Conservation (phyloP, 2,329 filamentous ascomycete species). For the Arachnomyces sp. region DNA sequence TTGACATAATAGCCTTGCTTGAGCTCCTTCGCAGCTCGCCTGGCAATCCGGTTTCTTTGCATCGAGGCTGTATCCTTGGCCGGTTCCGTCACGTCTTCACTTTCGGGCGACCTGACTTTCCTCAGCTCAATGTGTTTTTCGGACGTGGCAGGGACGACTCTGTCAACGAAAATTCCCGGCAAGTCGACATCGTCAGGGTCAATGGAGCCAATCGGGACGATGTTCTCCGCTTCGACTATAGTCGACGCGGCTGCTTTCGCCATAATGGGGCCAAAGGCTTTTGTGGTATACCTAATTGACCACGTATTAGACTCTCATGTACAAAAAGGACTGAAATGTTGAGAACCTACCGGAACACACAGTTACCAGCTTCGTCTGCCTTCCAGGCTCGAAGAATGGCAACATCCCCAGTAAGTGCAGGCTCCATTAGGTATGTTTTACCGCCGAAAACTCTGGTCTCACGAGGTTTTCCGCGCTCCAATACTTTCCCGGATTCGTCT, state of each 20-base stretch:
- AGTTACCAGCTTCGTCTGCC: slow-evolving; percentile 69
- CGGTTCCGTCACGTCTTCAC: slow-evolving; percentile 31
- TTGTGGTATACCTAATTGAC: slow-evolving; percentile 54
- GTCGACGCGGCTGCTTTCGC: slow-evolving; percentile 71
- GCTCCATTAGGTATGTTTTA: slow-evolving; percentile 68
- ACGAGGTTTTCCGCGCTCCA: slow-evolving; percentile 57
- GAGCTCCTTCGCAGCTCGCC: slow-evolving; percentile 70
- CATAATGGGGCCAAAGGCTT: slow-evolving; percentile 68
- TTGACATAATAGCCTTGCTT: no score
- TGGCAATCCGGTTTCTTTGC: slow-evolving; percentile 57
- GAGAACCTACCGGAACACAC: slow-evolving; percentile 58
- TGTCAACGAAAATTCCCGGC: slow-evolving; percentile 74
- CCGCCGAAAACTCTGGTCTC: slow-evolving; percentile 69
- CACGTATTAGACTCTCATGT: slow-evolving; percentile 27
- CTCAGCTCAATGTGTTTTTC: slow-evolving; percentile 66
- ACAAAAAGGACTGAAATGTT: slow-evolving; percentile 17
- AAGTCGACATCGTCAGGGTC: slow-evolving; percentile 68
- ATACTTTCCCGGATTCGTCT: slow-evolving; percentile 75
- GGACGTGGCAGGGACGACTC: slow-evolving; percentile 66
- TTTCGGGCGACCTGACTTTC: slow-evolving; percentile 45
- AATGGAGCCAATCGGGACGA: slow-evolving; percentile 67
- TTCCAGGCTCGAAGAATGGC: slow-evolving; percentile 72
- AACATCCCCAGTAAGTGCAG: slow-evolving; percentile 66
- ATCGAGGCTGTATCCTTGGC: slow-evolving; percentile 25
- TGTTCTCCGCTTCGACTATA: slow-evolving; percentile 79